Conservation (phyloP, 352 stramenopile genomes). For the Globisporangium paddicum region DNA sequence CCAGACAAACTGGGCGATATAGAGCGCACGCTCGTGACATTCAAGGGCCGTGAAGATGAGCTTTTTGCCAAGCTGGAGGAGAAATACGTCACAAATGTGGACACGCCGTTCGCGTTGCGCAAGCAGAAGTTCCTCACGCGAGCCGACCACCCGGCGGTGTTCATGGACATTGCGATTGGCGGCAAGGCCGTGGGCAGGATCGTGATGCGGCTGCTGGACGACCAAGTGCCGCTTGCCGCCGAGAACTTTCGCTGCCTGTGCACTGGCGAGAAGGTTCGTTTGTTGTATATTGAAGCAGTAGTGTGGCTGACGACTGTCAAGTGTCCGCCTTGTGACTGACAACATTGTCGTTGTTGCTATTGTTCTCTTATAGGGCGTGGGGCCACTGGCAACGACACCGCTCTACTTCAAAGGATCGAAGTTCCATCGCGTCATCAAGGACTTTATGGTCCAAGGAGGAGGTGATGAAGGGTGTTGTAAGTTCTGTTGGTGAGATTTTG, state of each 20-base stretch:
- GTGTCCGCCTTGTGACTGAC: background rate
- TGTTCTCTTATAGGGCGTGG: constrained; percentile 16
- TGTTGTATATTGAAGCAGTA: background rate
- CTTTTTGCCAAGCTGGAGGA: constrained; percentile 64
- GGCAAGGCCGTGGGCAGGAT: constrained; percentile 81
- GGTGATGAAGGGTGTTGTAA: constrained; percentile 15
- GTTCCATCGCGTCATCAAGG: constrained; percentile 92
- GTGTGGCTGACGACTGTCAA: too few species aligned
- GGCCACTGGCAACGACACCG: constrained; percentile 15
- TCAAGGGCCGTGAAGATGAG: constrained; percentile 53
- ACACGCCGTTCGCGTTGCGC: constrained; percentile 26
- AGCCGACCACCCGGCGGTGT: constrained; percentile 84
- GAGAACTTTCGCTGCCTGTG: constrained; percentile 93
- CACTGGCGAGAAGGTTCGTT: constrained; percentile 69
- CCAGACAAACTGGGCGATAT: constrained; percentile 44
- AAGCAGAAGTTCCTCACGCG: constrained; percentile 56
- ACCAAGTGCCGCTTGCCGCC: constrained; percentile 91
- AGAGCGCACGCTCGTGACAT: constrained; percentile 51
- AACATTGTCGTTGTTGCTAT: background rate
- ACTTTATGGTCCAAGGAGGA: constrained; percentile 89
- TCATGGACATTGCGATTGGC: constrained; percentile 93
- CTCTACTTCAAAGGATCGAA: constrained; percentile 86
- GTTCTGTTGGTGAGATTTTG: background rate
- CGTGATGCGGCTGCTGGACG: constrained; percentile 93
- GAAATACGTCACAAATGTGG: constrained; percentile 40